A percentile compares a stretch with the other conserved stretches of the same genome.
Conservation (phyloP, 2,329 filamentous ascomycete genomes). For the Aspergillus piperis region DNA sequence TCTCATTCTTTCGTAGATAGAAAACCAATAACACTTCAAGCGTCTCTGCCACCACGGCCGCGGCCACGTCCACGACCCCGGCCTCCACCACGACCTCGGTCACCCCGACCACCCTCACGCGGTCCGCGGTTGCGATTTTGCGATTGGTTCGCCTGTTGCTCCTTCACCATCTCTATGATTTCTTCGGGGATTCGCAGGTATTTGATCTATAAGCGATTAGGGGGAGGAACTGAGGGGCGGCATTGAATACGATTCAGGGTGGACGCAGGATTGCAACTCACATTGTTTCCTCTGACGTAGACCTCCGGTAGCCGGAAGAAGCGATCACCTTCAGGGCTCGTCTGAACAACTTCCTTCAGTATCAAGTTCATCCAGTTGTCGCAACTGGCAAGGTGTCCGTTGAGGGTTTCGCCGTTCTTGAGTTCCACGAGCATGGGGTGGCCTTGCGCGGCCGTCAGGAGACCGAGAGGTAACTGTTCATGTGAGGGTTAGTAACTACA, state of each 20-base stretch:
- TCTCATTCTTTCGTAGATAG: constrained; percentile 12
- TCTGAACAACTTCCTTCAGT: constrained; percentile 94
- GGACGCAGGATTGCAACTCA: constrained; percentile 49
- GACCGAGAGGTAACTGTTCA: constrained; percentile 65
- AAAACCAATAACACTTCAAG: neutral
- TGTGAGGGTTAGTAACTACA: neutral
- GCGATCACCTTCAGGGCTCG: constrained; percentile 89
- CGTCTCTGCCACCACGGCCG: constrained; percentile 39
- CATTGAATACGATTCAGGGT: neutral
- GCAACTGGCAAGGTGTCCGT: constrained; percentile 93
- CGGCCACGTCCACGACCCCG: constrained; percentile 48
- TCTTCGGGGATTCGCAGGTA: constrained; percentile 95
- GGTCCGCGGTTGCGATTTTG: constrained; percentile 44
- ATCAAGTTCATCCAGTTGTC: constrained; percentile 99
- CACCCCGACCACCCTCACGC: constrained; percentile 40
- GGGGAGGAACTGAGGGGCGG: neutral
- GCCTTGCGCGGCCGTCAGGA: constrained; percentile 93
- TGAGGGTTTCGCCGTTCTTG: constrained; percentile 96
- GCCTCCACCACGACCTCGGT: constrained; percentile 45
- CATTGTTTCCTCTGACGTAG: constrained; percentile 97
- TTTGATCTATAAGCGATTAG: constrained; percentile 71
- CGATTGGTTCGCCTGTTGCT: constrained; percentile 75
- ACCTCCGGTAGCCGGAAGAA: constrained; percentile 91
- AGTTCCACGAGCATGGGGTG: constrained; percentile 97
- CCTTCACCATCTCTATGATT: constrained; percentile 91